These are phyloP conservation scores for Albatrellus sp. DNA, from an alignment of 1,284 basidiomycete species.

Conservation along the genomic window DNA sequence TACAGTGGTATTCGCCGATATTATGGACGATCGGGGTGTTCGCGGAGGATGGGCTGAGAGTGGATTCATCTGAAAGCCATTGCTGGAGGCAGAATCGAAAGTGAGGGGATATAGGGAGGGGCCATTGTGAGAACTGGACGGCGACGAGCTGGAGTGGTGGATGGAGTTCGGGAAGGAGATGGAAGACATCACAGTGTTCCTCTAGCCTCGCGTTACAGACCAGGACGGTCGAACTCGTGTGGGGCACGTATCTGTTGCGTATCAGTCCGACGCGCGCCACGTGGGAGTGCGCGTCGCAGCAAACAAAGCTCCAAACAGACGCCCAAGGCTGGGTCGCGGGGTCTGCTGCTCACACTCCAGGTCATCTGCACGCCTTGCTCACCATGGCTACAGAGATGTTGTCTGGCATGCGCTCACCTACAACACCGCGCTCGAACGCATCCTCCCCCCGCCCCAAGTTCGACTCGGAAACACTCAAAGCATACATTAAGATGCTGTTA, in stretches of 20 bases:
- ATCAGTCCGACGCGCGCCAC: not conserved
- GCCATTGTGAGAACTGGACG: constrained; percentile 20
- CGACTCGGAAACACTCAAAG: constrained; percentile 56
- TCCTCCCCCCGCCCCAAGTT: constrained; percentile 51
- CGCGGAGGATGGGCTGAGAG: constrained; percentile 65
- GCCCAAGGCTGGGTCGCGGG: not conserved
- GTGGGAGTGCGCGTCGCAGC: not conserved
- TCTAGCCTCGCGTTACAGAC: not conserved
- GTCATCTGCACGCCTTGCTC: constrained; percentile 4
- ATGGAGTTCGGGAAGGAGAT: constrained; percentile 28
- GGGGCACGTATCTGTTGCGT: not conserved
- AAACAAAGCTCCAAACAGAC: constrained; percentile 10
- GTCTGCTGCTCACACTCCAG: not conserved
- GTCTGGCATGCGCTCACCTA: constrained; percentile 36
- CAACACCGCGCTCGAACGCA: constrained; percentile 39
- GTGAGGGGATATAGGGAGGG: constrained; percentile 20
- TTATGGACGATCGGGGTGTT: constrained; percentile 48
- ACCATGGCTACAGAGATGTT: constrained; percentile 22
- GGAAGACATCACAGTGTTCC: constrained; percentile 22
- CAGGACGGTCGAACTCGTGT: too few species aligned
- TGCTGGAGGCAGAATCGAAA: constrained; percentile 29
- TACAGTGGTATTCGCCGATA: constrained; percentile 13
- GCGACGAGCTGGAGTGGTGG: constrained; percentile 19
- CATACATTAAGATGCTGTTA: constrained; percentile 71
- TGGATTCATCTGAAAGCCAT: constrained; percentile 67